phyloP scores from a whole-genome alignment of 2,329 filamentous ascomycete species.

The Colletotrichum sublineola region DNA sequence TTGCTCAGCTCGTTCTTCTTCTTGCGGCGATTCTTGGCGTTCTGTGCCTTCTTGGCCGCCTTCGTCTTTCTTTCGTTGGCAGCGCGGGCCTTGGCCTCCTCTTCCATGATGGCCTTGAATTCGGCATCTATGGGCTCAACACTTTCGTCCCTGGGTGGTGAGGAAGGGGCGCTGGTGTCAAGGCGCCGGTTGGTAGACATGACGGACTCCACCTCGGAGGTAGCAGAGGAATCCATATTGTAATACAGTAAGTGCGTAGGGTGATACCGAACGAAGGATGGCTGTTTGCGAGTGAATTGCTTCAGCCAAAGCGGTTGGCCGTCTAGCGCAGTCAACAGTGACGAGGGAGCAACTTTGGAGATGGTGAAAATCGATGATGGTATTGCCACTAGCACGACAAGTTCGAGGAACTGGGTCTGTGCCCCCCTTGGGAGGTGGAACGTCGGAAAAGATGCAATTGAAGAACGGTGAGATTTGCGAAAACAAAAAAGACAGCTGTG shows the following conservation, averaged over 20 bases:
- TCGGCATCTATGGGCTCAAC: constrained; percentile 43
- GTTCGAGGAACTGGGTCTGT: constrained; percentile 8
- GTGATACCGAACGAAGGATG: too few species aligned
- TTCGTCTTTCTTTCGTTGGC: constrained; percentile 59
- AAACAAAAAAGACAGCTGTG: neutral
- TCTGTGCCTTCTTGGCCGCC: constrained; percentile 51
- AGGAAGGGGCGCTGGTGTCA: constrained; percentile 55
- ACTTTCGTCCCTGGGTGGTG: constrained; percentile 50
- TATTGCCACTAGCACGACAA: constrained; percentile 20
- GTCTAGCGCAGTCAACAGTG: neutral
- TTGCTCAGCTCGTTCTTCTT: constrained; percentile 64
- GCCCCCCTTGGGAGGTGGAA: neutral
- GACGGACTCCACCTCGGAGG: constrained; percentile 51
- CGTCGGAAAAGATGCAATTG: neutral
- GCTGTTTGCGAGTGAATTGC: neutral
- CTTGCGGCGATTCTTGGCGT: constrained; percentile 50
- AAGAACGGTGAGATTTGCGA: neutral
- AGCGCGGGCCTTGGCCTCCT: constrained; percentile 52
- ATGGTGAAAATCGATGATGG: constrained; percentile 32
- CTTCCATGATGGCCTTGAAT: constrained; percentile 49
- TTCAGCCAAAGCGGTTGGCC: neutral
- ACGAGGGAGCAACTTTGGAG: neutral
- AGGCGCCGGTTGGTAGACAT: constrained; percentile 48
- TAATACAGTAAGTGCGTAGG: neutral
- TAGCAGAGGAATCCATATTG: constrained; percentile 49